Base-by-base conservation (phyloP, 108 stramenopile species). In the Nitzschia inconspicua region DNA sequence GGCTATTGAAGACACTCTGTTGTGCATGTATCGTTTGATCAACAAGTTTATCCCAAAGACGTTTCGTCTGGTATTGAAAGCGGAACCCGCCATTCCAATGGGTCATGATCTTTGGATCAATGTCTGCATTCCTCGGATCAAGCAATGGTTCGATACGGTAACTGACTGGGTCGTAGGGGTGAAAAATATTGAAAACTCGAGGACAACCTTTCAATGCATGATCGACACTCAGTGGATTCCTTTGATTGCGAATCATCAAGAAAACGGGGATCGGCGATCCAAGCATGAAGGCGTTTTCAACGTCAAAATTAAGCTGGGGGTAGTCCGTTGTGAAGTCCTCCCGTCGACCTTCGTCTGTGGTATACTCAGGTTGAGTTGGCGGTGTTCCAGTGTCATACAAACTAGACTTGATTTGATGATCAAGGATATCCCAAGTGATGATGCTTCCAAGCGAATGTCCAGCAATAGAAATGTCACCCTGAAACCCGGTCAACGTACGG, bases 21-120 rank as follows among this genome's bases (percentile, higher is more conserved):
- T 85, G 76, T 28, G 75, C 73, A 36, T 68, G 54, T 37, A 61
- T 22, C 1, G 77, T 82, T 27, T 61, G 54, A 16, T 82, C 68
- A 3, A 81, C 56, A 44, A 85, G 48, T 49, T 62, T 77, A 30
- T 63, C 59, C 82, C 77, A 82, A 0, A 81, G 36, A 5, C 68
- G 61, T 44, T 83, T 87, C 2, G 82, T 82, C 65, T 92, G 85
- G 50, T 92, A 92, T 48, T 92, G 86, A 43, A 92, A 84, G 22
- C 91, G 76, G 46, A 77, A 78, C 8, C 85, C 84, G 19, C 86
- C 86, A n/a, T 88, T 84, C 87, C 87, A 92, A 43, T 86, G 85
- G 34, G 80, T 72, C 51, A 92, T 77, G 28, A 92, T 78, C 10
- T 46, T 66, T 9, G 91, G 80, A 48, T 89, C 87, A 27, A 69